Evolutionary conservation across 2,329 filamentous ascomycete species (phyloP), one percentile per base, ranked within the genome.

Genomic region (Epichloe typhina): DNA sequence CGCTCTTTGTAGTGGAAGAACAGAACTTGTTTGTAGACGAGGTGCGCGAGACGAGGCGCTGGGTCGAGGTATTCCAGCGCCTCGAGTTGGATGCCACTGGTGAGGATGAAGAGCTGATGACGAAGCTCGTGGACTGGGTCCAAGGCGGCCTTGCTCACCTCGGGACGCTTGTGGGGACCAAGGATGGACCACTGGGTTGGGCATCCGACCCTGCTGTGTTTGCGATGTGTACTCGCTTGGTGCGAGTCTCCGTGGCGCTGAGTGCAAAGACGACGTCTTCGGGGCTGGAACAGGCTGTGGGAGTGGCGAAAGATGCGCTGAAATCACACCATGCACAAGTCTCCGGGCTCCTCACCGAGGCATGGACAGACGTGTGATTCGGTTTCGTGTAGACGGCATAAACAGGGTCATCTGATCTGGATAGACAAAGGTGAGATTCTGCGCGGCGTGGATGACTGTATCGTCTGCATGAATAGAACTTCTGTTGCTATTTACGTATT

Each of bases 1-100:
- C 82, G 3, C 76, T 98, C 0, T 98, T 98, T 63, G 83, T 79
- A 0, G 76, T 88, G 51, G 93, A 98, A 67, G 90, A 94, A 64
- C 89, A 95, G 63, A 98, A 98, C 62, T 74, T 96, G n/a, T 97
- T 88, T 64, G 72, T 91, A 47, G 91, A 97, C 63, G 83, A 89
- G 57, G 79, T 88, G 5, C 74, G 82, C 46, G 90, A 96, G 64
- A 73, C 82, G 3, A 68, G 74, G 17, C 64, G 80, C n/a, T 96
- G 89, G 88, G 68, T 74, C 0, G 64, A 64, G 15, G 69, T 79
- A 3, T 67, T 86, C 33, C 52, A 58, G 17, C 44, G 51, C 39
- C 31, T 66, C 36, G 23, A 50, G 5, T 61, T 57, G 55, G 50
- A 56, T 3, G 3, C 31, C 31, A 31, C 31, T 11, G 50, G 46